Base-by-base conservation (phyloP, 768 basidiomycete genomes). In the Termitomyces sp. region DNA sequence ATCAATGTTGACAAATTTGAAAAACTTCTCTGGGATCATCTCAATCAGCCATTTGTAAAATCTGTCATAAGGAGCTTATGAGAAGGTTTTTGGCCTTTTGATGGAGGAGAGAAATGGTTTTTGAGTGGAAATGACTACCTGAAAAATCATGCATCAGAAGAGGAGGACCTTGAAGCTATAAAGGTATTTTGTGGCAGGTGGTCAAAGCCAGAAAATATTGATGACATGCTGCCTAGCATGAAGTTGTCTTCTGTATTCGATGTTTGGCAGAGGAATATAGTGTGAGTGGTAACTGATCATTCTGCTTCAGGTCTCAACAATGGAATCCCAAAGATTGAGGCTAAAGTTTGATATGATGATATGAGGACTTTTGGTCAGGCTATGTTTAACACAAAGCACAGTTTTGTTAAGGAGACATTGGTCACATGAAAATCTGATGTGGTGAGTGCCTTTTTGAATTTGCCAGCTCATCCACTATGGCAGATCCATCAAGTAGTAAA, bases 41-140 rank as follows among this genome's bases (percentile, higher is more conserved):
- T 72, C 0, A 74, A 73, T 34, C 69, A 59, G 3, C 59, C 61
- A 2, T 67, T 73, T 40, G 68, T 72, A 2, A 16, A 52, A 2
- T 74, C 68, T 3, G 63, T 70, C 2, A 59, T 64, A 21, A 16
- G 42, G 2, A 57, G 64, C 0, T 50, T 73, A 2, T 49, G 56
- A 7, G 58, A 68, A 10, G 73, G 73, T 1, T 73, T 73, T 32
- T 45, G 28, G 28, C 45, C 53, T 71, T 71, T 60, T 27, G 55
- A 67, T 28, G 49, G 57, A 23, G 67, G 60, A 7, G 60, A 66
- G 9, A 60, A 66, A 7, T 68, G 62, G 65, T 56, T 64, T 12
- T 28, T 7, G 8, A 28, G 28, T 3, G 2, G 8, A 7, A 7
- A 28, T 28, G 28, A 28, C 8, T 4, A 28, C 8, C 3, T 28